Evolutionary conservation across 768 basidiomycete species (phyloP).

Genomic region (Mycena haematopus): DNA sequence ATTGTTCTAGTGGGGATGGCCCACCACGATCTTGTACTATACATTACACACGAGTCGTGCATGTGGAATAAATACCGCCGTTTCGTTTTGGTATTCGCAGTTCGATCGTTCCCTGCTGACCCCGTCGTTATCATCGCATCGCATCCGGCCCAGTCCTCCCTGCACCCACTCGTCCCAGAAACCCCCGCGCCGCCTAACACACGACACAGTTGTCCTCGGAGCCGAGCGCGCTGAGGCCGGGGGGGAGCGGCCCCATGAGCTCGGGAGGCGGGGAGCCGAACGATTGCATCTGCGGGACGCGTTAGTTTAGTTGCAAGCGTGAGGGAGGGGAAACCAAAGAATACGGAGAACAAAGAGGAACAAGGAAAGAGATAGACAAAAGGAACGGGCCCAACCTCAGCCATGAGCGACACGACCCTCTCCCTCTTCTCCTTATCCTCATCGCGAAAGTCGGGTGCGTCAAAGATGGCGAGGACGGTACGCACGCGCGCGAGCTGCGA

Average conservation of each 20-base stretch:
- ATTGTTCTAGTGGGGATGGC: no score
- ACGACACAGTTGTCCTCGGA: conserved; percentile 55
- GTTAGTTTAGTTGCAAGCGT: not conserved
- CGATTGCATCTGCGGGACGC: conserved; percentile 67
- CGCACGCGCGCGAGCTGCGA: conserved; percentile 63
- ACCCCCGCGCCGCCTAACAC: not conserved
- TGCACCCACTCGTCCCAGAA: no score
- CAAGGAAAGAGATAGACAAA: not conserved
- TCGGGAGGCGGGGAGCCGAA: conserved; percentile 80
- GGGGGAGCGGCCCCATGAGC: conserved; percentile 84
- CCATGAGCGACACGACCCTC: conserved; percentile 73
- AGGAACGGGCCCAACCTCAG: conserved; percentile 56
- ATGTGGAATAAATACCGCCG: no score
- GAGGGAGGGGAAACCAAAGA: not conserved
- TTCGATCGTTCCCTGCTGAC: no score
- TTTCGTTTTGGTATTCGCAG: no score
- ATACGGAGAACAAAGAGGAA: not conserved
- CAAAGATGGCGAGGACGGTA: conserved; percentile 70
- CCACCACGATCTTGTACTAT: no score
- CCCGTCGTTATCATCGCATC: no score
- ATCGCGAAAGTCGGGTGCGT: conserved; percentile 64
- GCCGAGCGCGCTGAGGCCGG: conserved; percentile 58
- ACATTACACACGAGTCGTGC: no score
- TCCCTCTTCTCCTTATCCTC: conserved; percentile 51
- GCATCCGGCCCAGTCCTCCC: no score